Evolutionary conservation across 148 eudicot genomes (phyloP).

Genomic region (Heliosperma pusillum): DNA sequence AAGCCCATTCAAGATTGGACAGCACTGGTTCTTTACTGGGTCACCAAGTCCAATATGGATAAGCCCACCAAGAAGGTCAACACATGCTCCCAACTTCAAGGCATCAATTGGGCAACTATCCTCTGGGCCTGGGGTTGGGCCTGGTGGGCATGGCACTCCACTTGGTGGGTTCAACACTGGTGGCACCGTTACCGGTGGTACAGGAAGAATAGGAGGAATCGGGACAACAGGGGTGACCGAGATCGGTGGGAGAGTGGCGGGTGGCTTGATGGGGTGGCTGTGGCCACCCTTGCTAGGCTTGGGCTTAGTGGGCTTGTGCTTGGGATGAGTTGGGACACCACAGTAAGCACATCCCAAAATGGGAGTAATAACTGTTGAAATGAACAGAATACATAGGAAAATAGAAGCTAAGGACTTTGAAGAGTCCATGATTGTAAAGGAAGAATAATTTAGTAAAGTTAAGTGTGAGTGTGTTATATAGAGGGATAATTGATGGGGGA

Average conservation of each 20-base stretch:
- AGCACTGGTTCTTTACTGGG: constrained; percentile 59
- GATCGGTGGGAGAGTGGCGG: constrained; percentile 22
- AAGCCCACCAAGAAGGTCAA: constrained; percentile 83
- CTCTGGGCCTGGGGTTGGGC: constrained; percentile 29
- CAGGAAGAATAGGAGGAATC: constrained; percentile 32
- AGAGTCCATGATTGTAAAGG: constrained; percentile 37
- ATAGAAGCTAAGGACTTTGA: constrained; percentile 47
- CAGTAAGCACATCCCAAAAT: constrained; percentile 54
- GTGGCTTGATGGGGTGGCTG: constrained; percentile 24
- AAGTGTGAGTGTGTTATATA: constrained; percentile 12
- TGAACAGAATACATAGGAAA: constrained; percentile 54
- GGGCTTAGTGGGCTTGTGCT: constrained; percentile 23
- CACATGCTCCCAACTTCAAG: constrained; percentile 80
- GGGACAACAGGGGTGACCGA: constrained; percentile 4
- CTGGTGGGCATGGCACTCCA: constrained; percentile 54
- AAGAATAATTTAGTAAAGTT: constrained; percentile 9
- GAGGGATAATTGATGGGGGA: background rate
- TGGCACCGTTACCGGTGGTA: constrained; percentile 31
- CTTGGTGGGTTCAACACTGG: constrained; percentile 28
- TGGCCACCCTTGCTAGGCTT: constrained; percentile 17
- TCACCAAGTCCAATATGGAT: constrained; percentile 76
- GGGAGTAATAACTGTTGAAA: constrained; percentile 51
- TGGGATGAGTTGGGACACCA: constrained; percentile 37
- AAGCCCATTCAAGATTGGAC: constrained; percentile 67
- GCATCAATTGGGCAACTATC: constrained; percentile 66